These are phyloP conservation scores for Geranium brycei DNA, from an alignment of 345 rosid species.

Conservation along the genomic window DNA sequence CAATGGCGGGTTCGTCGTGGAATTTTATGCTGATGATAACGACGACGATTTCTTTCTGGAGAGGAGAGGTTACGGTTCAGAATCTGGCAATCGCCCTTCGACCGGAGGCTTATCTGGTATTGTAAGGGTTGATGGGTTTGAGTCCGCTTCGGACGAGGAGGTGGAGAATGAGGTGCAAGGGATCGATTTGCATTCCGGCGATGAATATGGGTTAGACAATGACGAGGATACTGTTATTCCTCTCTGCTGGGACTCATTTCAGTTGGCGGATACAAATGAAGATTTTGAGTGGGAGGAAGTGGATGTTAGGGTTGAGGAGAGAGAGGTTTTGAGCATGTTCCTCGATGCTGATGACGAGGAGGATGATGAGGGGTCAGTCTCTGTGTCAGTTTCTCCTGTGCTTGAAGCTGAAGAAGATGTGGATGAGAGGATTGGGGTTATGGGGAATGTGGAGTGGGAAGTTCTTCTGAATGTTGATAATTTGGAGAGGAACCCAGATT, in stretches of 20 bases:
- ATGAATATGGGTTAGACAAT: slow-evolving; percentile 28
- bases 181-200: slow-evolving; percentile 36
- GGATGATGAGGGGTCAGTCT: slow-evolving; percentile 46
- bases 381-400: slow-evolving; percentile 39
- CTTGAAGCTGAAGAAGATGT: slow-evolving; percentile 44
- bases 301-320: slow-evolving; percentile 51
- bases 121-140: slow-evolving; percentile 25
- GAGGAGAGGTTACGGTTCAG: slow-evolving; percentile 31
- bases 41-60: slow-evolving; percentile 41
- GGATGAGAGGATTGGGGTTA: slow-evolving; percentile 33
- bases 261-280: slow-evolving; percentile 38
- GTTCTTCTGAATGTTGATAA: slow-evolving; percentile 55
- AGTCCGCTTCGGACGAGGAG: slow-evolving; percentile 34
- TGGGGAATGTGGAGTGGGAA: slow-evolving; percentile 64
- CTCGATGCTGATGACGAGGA: slow-evolving; percentile 43
- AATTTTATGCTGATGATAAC: slow-evolving; percentile 12
- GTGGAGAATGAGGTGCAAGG: slow-evolving; percentile 21
- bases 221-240: slow-evolving; percentile 38
- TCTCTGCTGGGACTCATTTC: slow-evolving; percentile 69
- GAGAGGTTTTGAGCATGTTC: slow-evolving; percentile 45
- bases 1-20: slow-evolving; percentile 19
- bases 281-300: slow-evolving; percentile 96
- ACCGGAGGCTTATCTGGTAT: slow-evolving; percentile 10
- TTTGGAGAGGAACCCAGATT: slow-evolving; percentile 38
- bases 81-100: slow-evolving; percentile 15